These are phyloP conservation scores for Tinospora cordifolia DNA, from an alignment of 164 flowering plant species.

Conservation along the genomic window DNA sequence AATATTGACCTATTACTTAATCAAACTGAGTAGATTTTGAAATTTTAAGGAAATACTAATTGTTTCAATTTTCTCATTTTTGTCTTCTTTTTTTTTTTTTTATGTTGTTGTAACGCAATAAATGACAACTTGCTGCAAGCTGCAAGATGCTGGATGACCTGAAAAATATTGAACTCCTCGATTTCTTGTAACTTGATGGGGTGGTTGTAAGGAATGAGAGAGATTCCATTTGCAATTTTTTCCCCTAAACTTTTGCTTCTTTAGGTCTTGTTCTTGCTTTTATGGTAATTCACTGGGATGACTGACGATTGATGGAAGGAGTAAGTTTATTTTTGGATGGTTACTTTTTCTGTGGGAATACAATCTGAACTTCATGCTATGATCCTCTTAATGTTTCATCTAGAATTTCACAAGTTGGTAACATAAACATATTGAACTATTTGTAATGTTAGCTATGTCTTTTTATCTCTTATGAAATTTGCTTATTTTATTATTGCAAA, in stretches of 20 bases:
- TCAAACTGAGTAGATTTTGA: background rate
- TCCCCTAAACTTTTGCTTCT: background rate
- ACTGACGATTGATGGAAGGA: background rate
- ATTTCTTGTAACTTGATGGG: too few relatives aligned
- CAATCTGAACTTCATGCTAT: background rate
- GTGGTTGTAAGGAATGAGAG: background rate
- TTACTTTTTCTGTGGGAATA: background rate
- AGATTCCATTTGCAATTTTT: background rate
- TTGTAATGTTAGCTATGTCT: background rate
- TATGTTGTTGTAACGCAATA: background rate
- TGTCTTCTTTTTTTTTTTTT: too few relatives aligned
- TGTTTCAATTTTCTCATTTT: background rate
- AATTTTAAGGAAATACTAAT: background rate
- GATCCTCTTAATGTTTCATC: background rate
- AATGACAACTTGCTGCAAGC: background rate
- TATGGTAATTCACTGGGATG: background rate
- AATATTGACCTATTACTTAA: background rate
- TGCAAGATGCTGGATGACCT: background rate
- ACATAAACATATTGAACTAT: background rate
- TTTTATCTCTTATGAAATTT: too few relatives aligned
- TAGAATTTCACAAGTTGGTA: background rate
- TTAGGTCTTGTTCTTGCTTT: background rate
- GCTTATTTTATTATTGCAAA: background rate
- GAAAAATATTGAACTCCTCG: background rate
- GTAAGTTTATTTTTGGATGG: background rate